phyloP scores from a whole-genome alignment of 345 rosid species.

The Physaria fendleri region DNA sequence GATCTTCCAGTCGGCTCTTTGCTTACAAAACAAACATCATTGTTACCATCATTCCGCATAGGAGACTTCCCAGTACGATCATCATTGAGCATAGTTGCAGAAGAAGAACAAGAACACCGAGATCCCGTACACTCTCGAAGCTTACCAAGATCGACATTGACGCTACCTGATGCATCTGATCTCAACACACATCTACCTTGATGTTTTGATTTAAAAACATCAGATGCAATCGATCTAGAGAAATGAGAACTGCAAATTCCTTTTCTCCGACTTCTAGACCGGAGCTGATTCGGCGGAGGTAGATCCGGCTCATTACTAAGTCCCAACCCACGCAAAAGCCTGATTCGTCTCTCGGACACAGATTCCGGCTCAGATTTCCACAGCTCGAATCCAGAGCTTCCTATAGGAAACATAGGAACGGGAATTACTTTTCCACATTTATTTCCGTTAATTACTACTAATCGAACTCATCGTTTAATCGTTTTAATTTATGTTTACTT shows the following conservation, averaged over 20 bases:
- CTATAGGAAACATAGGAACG: slow-evolving; percentile 37
- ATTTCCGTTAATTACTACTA: background rate
- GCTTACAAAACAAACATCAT: slow-evolving; percentile 14
- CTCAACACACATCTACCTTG: slow-evolving; percentile 31
- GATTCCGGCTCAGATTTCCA: slow-evolving; percentile 84
- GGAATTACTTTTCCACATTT: no score
- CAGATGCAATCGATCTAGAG: slow-evolving; percentile 39
- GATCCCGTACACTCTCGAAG: slow-evolving; percentile 25
- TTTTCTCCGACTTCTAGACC: slow-evolving; percentile 29
- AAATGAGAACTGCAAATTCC: slow-evolving; percentile 26
- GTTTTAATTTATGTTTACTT: background rate
- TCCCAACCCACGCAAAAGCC: slow-evolving; percentile 61
- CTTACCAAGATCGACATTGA: slow-evolving; percentile 26
- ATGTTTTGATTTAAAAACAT: slow-evolving; percentile 23
- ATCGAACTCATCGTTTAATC: background rate
- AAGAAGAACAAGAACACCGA: slow-evolving; percentile 34
- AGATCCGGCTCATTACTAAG: slow-evolving; percentile 50
- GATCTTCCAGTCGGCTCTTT: slow-evolving; percentile 34
- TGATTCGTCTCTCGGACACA: slow-evolving; percentile 63
- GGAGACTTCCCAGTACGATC: slow-evolving; percentile 17
- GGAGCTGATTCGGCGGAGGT: slow-evolving; percentile 31
- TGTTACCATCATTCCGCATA: slow-evolving; percentile 6
- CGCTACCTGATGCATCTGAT: slow-evolving; percentile 37
- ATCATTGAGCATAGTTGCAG: slow-evolving; percentile 26
- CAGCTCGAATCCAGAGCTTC: slow-evolving; percentile 48